A percentile compares a stretch with the other conserved stretches of the same genome.
These are phyloP conservation scores for Aspergillus felis DNA, from an alignment of 2,329 filamentous ascomycete genomes.

Conservation along the genomic window DNA sequence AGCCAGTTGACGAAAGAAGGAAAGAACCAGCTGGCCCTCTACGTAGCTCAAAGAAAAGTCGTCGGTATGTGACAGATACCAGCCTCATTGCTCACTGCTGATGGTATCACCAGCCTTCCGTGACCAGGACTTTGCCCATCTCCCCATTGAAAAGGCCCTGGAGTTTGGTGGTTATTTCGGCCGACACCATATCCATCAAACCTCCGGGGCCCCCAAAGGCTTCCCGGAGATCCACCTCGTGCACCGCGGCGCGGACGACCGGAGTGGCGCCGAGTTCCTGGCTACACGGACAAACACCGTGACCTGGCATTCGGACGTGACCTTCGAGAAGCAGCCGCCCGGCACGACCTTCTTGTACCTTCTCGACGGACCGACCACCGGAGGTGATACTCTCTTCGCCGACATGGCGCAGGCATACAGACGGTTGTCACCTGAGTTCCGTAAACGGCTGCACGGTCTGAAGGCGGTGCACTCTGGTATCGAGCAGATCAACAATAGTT, in stretches of 20 bases:
- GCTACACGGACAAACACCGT: slow-evolving; percentile 70
- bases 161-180: slow-evolving; percentile 73
- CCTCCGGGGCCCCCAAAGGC: slow-evolving; percentile 69
- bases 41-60: slow-evolving; percentile 56
- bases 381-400: slow-evolving; percentile 80
- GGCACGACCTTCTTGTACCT: slow-evolving; percentile 87
- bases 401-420: slow-evolving; percentile 78
- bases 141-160: slow-evolving; percentile 66
- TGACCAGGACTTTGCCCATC: slow-evolving; percentile 66
- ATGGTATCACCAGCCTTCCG: slow-evolving; percentile 55
- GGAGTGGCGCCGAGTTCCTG: slow-evolving; percentile 59
- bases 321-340: slow-evolving; percentile 82
- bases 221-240: slow-evolving; percentile 75
- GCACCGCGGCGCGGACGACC: slow-evolving; percentile 66
- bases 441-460: slow-evolving; percentile 74
- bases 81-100: not conserved
- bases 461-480: slow-evolving; percentile 75
- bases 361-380: slow-evolving; percentile 73
- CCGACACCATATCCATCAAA: slow-evolving; percentile 76
- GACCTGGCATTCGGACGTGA: slow-evolving; percentile 86
- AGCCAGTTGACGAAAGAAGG: slow-evolving; percentile 63
- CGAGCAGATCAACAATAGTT: slow-evolving; percentile 71
- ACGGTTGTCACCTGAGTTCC: slow-evolving; percentile 73
- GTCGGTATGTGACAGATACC: slow-evolving; percentile 47
- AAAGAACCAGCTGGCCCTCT: slow-evolving; percentile 68